A percentile compares a stretch with the other conserved stretches of the same genome.
Conservation (phyloP, 768 basidiomycete species). For the Mrakia frigida region DNA sequence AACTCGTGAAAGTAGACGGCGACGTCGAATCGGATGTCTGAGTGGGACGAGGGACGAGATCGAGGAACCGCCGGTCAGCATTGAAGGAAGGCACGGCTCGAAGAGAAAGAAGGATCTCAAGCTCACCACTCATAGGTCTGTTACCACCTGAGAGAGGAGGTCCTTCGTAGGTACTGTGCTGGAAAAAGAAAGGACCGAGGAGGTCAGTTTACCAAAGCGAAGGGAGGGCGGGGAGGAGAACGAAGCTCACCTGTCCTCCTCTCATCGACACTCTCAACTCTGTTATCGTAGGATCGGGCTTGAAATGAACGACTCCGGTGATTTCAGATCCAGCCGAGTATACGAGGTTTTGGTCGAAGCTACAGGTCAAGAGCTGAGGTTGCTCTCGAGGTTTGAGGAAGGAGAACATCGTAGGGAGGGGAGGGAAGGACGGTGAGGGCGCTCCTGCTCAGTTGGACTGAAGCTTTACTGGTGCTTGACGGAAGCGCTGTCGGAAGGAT, state of each 20-base stretch:
- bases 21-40: not conserved
- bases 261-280: not conserved
- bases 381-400: not conserved
- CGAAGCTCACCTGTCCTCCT: not conserved
- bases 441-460: too few relatives aligned
- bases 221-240: not conserved
- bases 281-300: not conserved
- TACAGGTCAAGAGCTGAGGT: not conserved
- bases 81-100: not conserved
- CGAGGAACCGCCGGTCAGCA: too few relatives aligned
- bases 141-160: not conserved
- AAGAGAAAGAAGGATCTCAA: not conserved
- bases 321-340: not conserved
- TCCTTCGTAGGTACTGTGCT: conserved; percentile 11
- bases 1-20: not conserved
- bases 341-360: not conserved
- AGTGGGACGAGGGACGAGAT: not conserved
- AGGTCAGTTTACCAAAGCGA: not conserved
- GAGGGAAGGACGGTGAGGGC: not conserved
- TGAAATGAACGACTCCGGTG: not conserved
- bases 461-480: too few relatives aligned
- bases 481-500: too few relatives aligned
- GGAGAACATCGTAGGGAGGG: not conserved
- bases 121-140: not conserved
- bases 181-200: not conserved